Evolutionary conservation across 2,329 filamentous ascomycete genomes (phyloP), one percentile per base, ranked within the genome.

Genomic region (Nigrograna mackinnonii): DNA sequence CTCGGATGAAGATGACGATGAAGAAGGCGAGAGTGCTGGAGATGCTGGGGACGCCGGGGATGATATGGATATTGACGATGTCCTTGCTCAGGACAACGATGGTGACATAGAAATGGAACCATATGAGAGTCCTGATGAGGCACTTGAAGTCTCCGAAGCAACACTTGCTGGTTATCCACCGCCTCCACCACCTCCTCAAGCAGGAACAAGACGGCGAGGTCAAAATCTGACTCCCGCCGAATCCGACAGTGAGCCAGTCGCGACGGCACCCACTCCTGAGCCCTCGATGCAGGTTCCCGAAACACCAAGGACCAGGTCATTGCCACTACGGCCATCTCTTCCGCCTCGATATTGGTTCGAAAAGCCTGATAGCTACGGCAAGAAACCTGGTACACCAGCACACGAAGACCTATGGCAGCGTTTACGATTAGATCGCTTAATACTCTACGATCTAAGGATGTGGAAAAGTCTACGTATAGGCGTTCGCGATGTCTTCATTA

Each of bases 401-500:
- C 87, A 91, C 40, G 94, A 99, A 66, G 88, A 99, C 60, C 78
- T 99, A 4, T 91, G 90, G 73, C 84, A 92, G 62, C 85, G 91
- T 22, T 87, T 97, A 11, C 86, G 94, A 22, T 77, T 99, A 5
- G 94, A 99, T 68, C 96, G 90, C 82, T 80, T 99, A 62, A 89
- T 99, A 21, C 76, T 99, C 6, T 99, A 96, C 64, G 94, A 99
- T 66, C 73, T 99, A 38, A 80, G 94, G 31, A 84, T 99, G 79
- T 99, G 94, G 94, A 99, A 99, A 71, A 94, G 91, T 65, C 82
- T 95, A 22, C 84, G 94, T 43, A 91, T 92, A 37, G 89, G 95
- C 63, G 79, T 99, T 43, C 85, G 94, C 22, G 88, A 96, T 50
- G 80, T 99, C 1, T 97, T 96, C 69, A 96, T 99, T 57, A 94